Percentiles rank a stretch among this genome's conserved stretches.
phyloP scores from a whole-genome alignment of 179 eudicot species.

The Silene noctiflora region DNA sequence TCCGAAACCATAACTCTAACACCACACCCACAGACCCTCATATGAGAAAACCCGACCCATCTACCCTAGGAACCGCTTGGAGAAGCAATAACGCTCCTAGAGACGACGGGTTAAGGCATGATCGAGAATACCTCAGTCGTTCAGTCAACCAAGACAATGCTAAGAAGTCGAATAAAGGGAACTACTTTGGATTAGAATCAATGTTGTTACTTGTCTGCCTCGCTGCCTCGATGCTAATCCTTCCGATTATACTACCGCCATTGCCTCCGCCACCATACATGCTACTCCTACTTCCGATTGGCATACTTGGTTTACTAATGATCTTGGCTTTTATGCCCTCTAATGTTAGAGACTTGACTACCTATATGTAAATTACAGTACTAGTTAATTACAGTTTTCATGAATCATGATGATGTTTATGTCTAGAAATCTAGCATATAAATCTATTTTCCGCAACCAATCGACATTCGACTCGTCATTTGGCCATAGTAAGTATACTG shows the following conservation, averaged over 20 bases:
- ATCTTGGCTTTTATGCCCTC: constrained; percentile 76
- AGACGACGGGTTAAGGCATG: neutral
- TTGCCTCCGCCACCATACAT: constrained; percentile 83
- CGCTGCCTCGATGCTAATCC: constrained; percentile 61
- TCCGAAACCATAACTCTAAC: neutral
- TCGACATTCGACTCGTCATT: no score
- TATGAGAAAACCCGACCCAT: constrained; percentile 17
- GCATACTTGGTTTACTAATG: constrained; percentile 58
- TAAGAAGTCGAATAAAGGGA: constrained; percentile 28
- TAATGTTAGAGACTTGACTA: constrained; percentile 43
- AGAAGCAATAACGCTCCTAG: neutral
- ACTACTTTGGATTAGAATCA: constrained; percentile 63
- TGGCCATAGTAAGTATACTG: no score
- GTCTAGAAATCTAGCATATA: no score
- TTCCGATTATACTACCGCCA: constrained; percentile 74
- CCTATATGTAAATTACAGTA: constrained; percentile 33
- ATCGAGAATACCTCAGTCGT: constrained; percentile 23
- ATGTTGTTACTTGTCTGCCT: constrained; percentile 51
- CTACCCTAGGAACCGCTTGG: neutral
- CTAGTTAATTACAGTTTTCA: neutral
- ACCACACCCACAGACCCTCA: constrained; percentile 18
- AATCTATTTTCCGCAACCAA: no score
- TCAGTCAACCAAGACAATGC: constrained; percentile 26
- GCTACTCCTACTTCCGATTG: constrained; percentile 74
- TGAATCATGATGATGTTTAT: no score